Conservation (phyloP, 73 alveolate species). For the Paraurostyla sp. region DNA sequence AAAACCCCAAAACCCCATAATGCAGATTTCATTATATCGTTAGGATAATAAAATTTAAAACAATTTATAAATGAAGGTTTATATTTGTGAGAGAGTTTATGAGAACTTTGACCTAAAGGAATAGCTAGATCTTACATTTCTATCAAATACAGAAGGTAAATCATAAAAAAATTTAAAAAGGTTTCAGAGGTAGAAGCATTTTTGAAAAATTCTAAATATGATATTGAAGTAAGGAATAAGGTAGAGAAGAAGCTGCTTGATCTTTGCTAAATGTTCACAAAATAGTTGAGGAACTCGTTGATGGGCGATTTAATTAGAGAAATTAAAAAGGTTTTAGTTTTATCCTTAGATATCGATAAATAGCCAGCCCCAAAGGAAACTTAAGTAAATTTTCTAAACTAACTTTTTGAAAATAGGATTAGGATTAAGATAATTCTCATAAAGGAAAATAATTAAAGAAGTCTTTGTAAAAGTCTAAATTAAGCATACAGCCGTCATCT, state of each 20-base stretch:
- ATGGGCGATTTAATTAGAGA: not conserved
- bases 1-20: too few species aligned
- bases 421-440: too few species aligned
- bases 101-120: conserved; percentile 30
- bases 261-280: conserved; percentile 24
- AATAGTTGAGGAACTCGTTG: not conserved
- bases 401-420: too few species aligned
- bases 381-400: too few species aligned
- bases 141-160: conserved; percentile 4
- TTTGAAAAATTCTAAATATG: not conserved
- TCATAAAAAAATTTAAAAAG: not conserved
- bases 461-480: too few species aligned
- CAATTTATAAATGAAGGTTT: conserved; percentile 31
- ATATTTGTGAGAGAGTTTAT: not conserved
- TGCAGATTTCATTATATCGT: conserved; percentile 1
- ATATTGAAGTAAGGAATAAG: not conserved
- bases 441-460: too few species aligned
- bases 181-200: not conserved
- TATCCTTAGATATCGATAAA: too few species aligned
- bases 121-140: not conserved
- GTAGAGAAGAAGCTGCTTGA: not conserved
- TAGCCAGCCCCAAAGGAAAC: too few species aligned
- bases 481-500: too few species aligned
- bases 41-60: not conserved
- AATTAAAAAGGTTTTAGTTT: not conserved